Percentiles rank a stretch among this genome's conserved stretches.
phyloP scores from a whole-genome alignment of 2,329 filamentous ascomycete species.

The Dactylellina parvicollis region DNA sequence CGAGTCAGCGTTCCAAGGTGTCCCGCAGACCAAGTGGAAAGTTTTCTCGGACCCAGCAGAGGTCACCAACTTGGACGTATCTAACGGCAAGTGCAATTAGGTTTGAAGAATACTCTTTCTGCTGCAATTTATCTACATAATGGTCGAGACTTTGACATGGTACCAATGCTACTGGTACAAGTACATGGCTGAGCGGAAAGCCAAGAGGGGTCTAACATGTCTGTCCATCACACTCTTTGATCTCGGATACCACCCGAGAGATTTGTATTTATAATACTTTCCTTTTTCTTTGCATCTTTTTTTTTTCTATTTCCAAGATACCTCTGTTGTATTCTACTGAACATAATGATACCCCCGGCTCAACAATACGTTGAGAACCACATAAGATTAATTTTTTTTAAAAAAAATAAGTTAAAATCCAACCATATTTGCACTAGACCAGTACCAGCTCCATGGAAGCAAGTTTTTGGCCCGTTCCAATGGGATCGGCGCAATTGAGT shows the following conservation, averaged over 20 bases:
- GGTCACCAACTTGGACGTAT: conserved; percentile 50
- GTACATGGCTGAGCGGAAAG: too few species aligned
- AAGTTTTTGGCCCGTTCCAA: neutral
- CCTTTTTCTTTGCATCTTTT: neutral
- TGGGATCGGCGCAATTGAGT: neutral
- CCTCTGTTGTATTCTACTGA: neutral
- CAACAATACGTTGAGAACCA: too few species aligned
- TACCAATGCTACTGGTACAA: too few species aligned
- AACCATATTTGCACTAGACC: neutral
- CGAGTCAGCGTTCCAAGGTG: conserved; percentile 79
- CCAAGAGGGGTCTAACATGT: too few species aligned
- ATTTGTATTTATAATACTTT: conserved; percentile 1
- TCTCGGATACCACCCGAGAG: neutral
- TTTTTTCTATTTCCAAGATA: neutral
- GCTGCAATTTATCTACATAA: too few species aligned
- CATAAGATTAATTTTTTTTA: too few species aligned
- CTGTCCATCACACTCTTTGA: too few species aligned
- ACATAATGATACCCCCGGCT: conserved; percentile 28
- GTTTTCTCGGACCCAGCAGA: conserved; percentile 82
- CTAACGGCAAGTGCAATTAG: conserved; percentile 40
- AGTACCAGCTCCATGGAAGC: conserved; percentile 15
- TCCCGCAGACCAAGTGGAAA: conserved; percentile 78
- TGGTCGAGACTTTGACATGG: too few species aligned
- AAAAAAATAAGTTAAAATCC: neutral
- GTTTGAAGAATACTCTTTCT: neutral